Conservation (phyloP, 169 alveolate species). For the Theileria orientalis region DNA sequence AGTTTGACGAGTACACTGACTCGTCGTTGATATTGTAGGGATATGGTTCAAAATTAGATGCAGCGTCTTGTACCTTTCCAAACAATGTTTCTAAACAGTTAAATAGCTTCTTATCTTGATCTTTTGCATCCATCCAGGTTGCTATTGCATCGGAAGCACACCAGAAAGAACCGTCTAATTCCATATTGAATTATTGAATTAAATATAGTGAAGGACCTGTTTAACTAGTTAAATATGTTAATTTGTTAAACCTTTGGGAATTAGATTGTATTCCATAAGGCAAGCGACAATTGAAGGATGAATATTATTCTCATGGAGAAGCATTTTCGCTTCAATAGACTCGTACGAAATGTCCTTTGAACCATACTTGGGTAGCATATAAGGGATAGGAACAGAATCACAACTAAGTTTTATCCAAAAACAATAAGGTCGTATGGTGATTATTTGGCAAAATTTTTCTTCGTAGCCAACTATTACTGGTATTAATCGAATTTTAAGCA, state of each 20-base stretch:
- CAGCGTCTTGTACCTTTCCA: background rate
- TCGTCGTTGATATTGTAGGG: conserved; percentile 11
- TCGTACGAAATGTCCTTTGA: conserved; percentile 49
- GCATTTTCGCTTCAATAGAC: conserved; percentile 55
- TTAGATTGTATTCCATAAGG: conserved; percentile 33
- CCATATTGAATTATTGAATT: background rate
- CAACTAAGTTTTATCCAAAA: conserved; percentile 32
- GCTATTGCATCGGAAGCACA: conserved; percentile 11
- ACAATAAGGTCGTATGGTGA: conserved; percentile 52
- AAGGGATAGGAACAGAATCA: conserved; percentile 34
- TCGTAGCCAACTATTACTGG: conserved; percentile 41
- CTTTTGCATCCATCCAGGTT: conserved; percentile 6
- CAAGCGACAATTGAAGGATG: conserved; percentile 51
- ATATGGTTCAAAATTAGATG: conserved; percentile 7
- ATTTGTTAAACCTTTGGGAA: conserved; percentile 23
- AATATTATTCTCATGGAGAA: conserved; percentile 39
- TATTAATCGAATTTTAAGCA: conserved; percentile 50
- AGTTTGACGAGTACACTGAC: conserved; percentile 14
- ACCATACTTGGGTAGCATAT: conserved; percentile 62
- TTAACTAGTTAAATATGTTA: background rate
- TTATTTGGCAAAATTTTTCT: conserved; percentile 23
- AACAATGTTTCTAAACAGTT: background rate
- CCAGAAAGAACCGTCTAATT: conserved; percentile 18
- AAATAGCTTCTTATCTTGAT: background rate
- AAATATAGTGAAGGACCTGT: background rate